These are phyloP conservation scores for Leishmania martiniquensis DNA, from an alignment of 208 protist genomes.

Conservation along the genomic window DNA sequence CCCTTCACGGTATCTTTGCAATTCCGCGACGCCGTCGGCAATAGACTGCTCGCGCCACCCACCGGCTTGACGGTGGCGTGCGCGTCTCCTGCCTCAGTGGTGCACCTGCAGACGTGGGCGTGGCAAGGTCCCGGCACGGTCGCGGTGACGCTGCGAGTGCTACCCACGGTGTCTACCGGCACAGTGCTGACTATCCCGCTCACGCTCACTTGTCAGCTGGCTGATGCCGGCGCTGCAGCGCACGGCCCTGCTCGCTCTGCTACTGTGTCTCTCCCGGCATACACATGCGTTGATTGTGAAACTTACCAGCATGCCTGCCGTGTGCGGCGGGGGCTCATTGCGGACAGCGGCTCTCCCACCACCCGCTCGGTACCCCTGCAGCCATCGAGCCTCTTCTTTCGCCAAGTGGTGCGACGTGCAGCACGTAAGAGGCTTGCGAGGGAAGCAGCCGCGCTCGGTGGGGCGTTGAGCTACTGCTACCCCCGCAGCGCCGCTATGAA, in stretches of 20 bases:
- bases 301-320: constrained; percentile 29
- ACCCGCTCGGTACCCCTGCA: constrained; percentile 1
- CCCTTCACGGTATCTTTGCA: constrained; percentile 60
- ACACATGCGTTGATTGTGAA: constrained; percentile 18
- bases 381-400: constrained; percentile 29
- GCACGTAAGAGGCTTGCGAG: constrained; percentile 16
- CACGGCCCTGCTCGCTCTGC: background rate
- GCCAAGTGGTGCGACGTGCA: constrained; percentile 19
- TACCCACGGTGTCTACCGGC: constrained; percentile 16
- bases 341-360: constrained; percentile 16
- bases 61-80: constrained; percentile 10
- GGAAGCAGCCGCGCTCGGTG: constrained; percentile 21
- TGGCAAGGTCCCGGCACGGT: constrained; percentile 11
- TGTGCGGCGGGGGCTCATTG: constrained; percentile 23
- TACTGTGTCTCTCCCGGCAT: constrained; percentile 20
- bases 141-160: constrained; percentile 28
- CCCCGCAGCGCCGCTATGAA: constrained; percentile 11
- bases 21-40: constrained; percentile 51
- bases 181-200: constrained; percentile 21
- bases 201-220: constrained; percentile 7
- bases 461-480: constrained; percentile 21
- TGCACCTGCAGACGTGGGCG: constrained; percentile 20
- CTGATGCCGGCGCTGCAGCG: background rate
- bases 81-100: constrained; percentile 15
- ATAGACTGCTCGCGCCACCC: constrained; percentile 32